Base-by-base conservation (phyloP, 116 monocot species). In the Dioscorea cayenensis region DNA sequence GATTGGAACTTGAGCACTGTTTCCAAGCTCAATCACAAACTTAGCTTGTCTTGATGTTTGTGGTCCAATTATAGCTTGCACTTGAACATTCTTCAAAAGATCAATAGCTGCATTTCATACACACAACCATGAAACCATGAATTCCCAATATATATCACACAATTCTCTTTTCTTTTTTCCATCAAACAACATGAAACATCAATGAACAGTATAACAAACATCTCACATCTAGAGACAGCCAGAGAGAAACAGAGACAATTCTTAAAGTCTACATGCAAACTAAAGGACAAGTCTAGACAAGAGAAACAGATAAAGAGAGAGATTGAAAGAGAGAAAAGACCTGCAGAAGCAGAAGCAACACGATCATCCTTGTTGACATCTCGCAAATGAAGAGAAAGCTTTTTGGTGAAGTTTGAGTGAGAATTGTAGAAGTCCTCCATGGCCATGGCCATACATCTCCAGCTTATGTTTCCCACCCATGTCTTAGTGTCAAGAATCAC, bases 51-150 rank as follows among this genome's bases (percentile, higher is more conserved):
- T 16, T 28, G 83, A 84, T 32, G 71, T 69, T 49, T 84, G 80
- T 36, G 87, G 87, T 25, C 87, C 84, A 36, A 87, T 75, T 6
- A 87, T 87, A 7, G 81, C 84, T 73, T 84, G 72, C 17, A 84
- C 84, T 81, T 71, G 32, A 20, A 78, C 73, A 73, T 87, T 87
- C 58, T 81, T 76, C 35, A 87, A 69, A 14, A 87, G 76, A 76
- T 84, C 84, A 0, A 87, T 17, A 49, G 83, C 87, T 87, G 81
- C 49, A 72, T 29, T 55, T 55, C 55, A 55, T n/a, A 5, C 43
- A 43, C 43, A 43, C 28, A 64, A 27, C 21, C 18, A 64, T 20
- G 23, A 27, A 64, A 22, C 21, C 28, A 59, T 64, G 28, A 64
- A 25, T 25, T 6, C 27, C 21, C 28, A 14, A 25, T 14, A 64